These are phyloP conservation scores for Saccharomyces hybrid DNA, from an alignment of 1,139 yeast species.

Conservation along the genomic window DNA sequence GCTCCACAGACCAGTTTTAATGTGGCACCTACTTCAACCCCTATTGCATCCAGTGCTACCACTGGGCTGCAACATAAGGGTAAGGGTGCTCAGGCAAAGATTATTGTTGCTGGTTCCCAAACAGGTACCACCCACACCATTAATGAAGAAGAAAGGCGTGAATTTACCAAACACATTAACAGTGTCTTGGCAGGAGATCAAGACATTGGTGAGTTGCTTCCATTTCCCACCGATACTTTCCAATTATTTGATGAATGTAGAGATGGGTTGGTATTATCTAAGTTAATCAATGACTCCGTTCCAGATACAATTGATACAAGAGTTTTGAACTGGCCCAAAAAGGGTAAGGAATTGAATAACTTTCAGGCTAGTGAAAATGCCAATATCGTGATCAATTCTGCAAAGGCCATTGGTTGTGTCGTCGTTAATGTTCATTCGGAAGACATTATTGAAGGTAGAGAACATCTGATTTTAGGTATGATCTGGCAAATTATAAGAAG, in stretches of 20 bases:
- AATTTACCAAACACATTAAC: constrained; percentile 92
- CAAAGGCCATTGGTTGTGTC: constrained; percentile 96
- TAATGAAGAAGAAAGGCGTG: constrained; percentile 93
- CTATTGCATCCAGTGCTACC: constrained; percentile 21
- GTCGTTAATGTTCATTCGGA: constrained; percentile 97
- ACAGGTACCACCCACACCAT: constrained; percentile 95
- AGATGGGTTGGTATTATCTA: constrained; percentile 88
- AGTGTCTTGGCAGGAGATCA: constrained; percentile 85
- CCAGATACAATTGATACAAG: constrained; percentile 98
- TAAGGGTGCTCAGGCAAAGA: constrained; percentile 50
- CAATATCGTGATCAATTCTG: constrained; percentile 93
- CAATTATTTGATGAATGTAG: constrained; percentile 95
- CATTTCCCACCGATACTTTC: constrained; percentile 89
- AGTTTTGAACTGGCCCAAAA: constrained; percentile 81
- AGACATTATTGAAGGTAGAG: constrained; percentile 94
- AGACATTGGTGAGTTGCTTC: constrained; percentile 76
- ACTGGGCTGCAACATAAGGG: constrained; percentile 44
- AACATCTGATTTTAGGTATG: constrained; percentile 87
- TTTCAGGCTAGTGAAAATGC: constrained; percentile 97
- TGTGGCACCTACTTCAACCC: constrained; percentile 22
- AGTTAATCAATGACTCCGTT: constrained; percentile 91
- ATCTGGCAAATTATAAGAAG: constrained; percentile 98
- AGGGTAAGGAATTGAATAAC: constrained; percentile 76
- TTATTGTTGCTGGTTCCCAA: constrained; percentile 75
- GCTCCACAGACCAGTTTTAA: constrained; percentile 33